phyloP scores from a whole-genome alignment of 2,329 filamentous ascomycete species.

The Talaromyces sp. region DNA sequence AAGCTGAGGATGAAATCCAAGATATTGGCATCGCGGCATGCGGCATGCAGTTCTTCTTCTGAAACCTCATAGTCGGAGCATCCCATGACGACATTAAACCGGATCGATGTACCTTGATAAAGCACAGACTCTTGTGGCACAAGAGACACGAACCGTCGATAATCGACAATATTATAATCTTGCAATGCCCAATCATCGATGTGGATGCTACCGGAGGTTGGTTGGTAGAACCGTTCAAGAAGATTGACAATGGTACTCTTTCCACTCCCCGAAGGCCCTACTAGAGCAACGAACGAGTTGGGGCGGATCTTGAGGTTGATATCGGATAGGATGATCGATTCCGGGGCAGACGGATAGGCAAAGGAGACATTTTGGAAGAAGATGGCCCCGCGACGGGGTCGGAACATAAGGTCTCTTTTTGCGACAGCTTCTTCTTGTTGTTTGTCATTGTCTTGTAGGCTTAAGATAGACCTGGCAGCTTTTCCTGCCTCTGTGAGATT shows the following conservation, averaged over 20 bases:
- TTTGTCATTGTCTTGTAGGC: too few relatives aligned
- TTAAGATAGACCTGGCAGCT: too few relatives aligned
- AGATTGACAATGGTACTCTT: not conserved
- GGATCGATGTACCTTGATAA: slow-evolving; percentile 41
- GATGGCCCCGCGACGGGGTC: too few relatives aligned
- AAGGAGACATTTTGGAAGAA: not conserved
- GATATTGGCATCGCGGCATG: slow-evolving; percentile 64
- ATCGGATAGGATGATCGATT: not conserved
- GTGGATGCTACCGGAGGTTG: slow-evolving; percentile 43
- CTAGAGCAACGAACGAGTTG: not conserved
- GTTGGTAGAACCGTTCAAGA: not conserved
- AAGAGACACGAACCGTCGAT: slow-evolving; percentile 42
- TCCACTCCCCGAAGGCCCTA: not conserved
- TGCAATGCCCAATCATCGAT: slow-evolving; percentile 50
- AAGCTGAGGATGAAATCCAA: slow-evolving; percentile 61
- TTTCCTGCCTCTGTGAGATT: too few relatives aligned
- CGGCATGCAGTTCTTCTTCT: slow-evolving; percentile 59
- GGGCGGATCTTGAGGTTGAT: not conserved
- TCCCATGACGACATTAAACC: slow-evolving; percentile 44
- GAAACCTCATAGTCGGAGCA: slow-evolving; percentile 40
- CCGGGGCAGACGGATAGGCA: not conserved
- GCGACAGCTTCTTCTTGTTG: too few relatives aligned
- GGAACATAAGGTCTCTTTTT: too few relatives aligned
- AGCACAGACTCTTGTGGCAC: slow-evolving; percentile 46
- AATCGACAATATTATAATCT: slow-evolving; percentile 30